A percentile compares a stretch with the other conserved stretches of the same genome.
These are phyloP conservation scores for Suillus sp. DNA, from an alignment of 768 basidiomycete species.

Conservation along the genomic window DNA sequence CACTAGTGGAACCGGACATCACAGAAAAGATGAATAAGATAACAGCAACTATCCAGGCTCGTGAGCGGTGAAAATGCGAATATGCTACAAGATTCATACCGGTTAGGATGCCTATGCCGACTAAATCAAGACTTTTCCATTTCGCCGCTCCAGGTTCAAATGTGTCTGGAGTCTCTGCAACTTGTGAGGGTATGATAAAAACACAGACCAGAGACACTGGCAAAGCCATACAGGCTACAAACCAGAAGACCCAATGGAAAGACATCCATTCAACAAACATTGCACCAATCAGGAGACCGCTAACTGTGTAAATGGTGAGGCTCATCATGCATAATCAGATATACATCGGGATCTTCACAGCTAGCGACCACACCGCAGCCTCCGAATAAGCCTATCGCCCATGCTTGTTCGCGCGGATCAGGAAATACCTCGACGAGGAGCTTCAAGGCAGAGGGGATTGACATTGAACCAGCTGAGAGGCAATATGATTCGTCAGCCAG, in stretches of 20 bases:
- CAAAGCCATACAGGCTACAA: constrained; percentile 41
- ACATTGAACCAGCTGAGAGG: constrained; percentile 45
- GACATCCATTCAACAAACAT: constrained; percentile 41
- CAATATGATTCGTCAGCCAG: constrained; percentile 13
- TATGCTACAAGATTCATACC: constrained; percentile 23
- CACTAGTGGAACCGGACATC: constrained; percentile 46
- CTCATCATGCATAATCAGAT: neutral
- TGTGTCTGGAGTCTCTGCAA: constrained; percentile 6
- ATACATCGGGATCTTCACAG: constrained; percentile 25
- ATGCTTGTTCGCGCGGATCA: constrained; percentile 46
- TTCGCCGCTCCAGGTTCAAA: constrained; percentile 12
- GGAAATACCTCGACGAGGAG: constrained; percentile 54
- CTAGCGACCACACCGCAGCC: constrained; percentile 50
- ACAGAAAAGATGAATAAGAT: constrained; percentile 42
- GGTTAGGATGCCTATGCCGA: constrained; percentile 41
- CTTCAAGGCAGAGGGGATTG: constrained; percentile 50
- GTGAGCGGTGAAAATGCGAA: neutral
- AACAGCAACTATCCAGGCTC: constrained; percentile 23
- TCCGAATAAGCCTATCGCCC: constrained; percentile 49
- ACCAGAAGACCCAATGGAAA: constrained; percentile 46
- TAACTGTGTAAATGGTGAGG: constrained; percentile 25
- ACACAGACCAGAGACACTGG: constrained; percentile 33
- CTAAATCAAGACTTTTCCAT: constrained; percentile 39
- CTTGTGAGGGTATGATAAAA: constrained; percentile 37
- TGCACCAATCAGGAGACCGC: constrained; percentile 46